Conservation (phyloP, 352 stramenopile genomes). For the Globisporangium camurandrum region DNA sequence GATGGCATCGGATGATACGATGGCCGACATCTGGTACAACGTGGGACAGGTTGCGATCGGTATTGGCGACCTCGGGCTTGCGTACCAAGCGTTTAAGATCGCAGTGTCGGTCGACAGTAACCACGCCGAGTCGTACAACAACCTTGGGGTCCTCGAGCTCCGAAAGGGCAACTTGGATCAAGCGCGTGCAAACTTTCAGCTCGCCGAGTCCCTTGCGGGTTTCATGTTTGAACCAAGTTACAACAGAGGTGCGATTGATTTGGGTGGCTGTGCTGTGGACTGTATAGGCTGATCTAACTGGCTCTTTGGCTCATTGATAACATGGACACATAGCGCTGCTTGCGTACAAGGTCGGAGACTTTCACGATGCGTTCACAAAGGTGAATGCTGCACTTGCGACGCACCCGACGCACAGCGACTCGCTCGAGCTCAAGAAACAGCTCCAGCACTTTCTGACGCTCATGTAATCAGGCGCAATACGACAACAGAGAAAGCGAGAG, state of each 20-base stretch:
- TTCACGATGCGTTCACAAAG: conserved; percentile 86
- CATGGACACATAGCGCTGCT: conserved; percentile 53
- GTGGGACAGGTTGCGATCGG: conserved; percentile 89
- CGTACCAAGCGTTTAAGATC: conserved; percentile 93
- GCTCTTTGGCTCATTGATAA: too few relatives aligned
- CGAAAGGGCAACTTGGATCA: conserved; percentile 86
- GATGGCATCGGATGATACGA: conserved; percentile 84
- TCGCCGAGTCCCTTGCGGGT: conserved; percentile 66
- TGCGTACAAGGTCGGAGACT: conserved; percentile 88
- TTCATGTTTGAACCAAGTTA: conserved; percentile 91
- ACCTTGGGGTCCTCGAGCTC: conserved; percentile 87
- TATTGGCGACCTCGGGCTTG: conserved; percentile 89
- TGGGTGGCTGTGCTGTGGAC: conserved; percentile 12
- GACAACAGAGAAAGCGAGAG: not conserved
- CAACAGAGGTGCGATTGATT: conserved; percentile 77
- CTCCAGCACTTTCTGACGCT: conserved; percentile 79
- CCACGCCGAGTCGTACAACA: conserved; percentile 90
- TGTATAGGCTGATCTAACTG: too few relatives aligned
- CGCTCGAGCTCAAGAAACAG: conserved; percentile 83
- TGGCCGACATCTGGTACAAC: conserved; percentile 94
- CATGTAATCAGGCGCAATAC: conserved; percentile 24
- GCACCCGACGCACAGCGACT: conserved; percentile 82
- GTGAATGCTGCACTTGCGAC: conserved; percentile 75
- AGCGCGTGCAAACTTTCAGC: conserved; percentile 75
- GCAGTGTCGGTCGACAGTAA: conserved; percentile 86